Percentiles rank a stretch among this genome's conserved stretches.
Conservation (phyloP, 2,329 filamentous ascomycete genomes). For the Alternaria sp. region DNA sequence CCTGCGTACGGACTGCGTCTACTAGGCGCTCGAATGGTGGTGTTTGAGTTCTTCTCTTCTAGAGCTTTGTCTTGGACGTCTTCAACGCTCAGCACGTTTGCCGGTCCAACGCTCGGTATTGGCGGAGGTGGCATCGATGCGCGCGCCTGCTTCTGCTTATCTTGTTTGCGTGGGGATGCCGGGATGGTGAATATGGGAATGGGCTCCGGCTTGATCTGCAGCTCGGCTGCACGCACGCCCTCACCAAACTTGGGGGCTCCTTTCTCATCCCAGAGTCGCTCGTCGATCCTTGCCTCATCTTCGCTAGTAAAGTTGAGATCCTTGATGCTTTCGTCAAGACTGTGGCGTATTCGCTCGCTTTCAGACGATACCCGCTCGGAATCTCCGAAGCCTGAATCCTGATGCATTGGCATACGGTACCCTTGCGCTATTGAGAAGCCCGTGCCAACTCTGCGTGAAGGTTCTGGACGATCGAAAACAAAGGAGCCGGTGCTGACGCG, state of each 20-base stretch:
- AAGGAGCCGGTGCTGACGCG: conserved; percentile 37
- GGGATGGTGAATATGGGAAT: conserved; percentile 7
- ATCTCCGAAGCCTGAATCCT: conserved; percentile 45
- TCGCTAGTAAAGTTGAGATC: conserved; percentile 15
- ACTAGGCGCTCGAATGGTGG: conserved; percentile 40
- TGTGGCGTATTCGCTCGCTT: conserved; percentile 33
- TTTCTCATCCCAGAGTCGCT: conserved; percentile 34
- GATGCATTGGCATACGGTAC: conserved; percentile 40
- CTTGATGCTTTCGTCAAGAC: conserved; percentile 31
- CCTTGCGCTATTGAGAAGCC: conserved; percentile 30
- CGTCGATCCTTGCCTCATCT: conserved; percentile 31
- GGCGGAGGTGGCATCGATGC: conserved; percentile 2
- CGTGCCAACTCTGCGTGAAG: conserved; percentile 17
- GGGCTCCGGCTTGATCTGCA: conserved; percentile 17
- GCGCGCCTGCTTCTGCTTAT: conserved; percentile 1
- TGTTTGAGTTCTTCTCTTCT: conserved; percentile 40
- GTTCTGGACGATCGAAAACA: conserved; percentile 28
- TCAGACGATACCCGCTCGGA: conserved; percentile 27
- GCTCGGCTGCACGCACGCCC: conserved; percentile 20
- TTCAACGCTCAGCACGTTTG: conserved; percentile 15
- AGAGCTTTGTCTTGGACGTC: conserved; percentile 28
- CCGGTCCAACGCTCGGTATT: conserved; percentile 10
- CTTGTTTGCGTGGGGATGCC: neutral
- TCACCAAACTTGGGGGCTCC: conserved; percentile 25
- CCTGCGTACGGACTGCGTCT: conserved; percentile 27